phyloP scores from a whole-genome alignment of 176 grass and related monocot species.

The Zea mays region DNA sequence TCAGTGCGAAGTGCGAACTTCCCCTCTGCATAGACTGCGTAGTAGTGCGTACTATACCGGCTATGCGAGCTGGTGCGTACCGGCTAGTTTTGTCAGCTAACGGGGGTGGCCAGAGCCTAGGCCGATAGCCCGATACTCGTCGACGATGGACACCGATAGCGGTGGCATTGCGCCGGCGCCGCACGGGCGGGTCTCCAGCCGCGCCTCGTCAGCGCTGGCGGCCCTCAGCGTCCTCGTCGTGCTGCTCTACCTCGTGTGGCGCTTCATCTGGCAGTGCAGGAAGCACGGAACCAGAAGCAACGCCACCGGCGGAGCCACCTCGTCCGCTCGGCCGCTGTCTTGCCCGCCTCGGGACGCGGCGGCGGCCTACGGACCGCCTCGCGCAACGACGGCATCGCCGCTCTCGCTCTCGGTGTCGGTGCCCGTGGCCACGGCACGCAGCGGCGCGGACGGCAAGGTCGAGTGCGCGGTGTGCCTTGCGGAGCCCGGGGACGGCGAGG shows the following conservation, averaged over 20 bases:
- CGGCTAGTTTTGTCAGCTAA: background rate
- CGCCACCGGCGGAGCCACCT: background rate
- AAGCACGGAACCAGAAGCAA: background rate
- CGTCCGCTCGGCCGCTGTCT: background rate
- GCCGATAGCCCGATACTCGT: background rate
- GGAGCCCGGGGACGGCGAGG: slow-evolving; percentile 19
- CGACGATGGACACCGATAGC: slow-evolving; percentile 3
- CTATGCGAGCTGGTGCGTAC: background rate
- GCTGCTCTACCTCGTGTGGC: slow-evolving; percentile 31
- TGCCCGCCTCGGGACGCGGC: background rate
- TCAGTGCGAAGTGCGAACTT: too few relatives aligned
- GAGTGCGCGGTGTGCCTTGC: slow-evolving; percentile 59
- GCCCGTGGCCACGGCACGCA: background rate
- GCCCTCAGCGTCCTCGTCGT: slow-evolving; percentile 32
- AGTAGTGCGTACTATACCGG: too few relatives aligned
- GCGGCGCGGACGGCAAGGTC: slow-evolving; percentile 24
- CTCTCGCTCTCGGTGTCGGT: slow-evolving; percentile 32
- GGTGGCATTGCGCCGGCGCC: background rate
- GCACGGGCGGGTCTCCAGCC: background rate
- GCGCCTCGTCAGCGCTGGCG: slow-evolving; percentile 13
- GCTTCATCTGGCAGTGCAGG: slow-evolving; percentile 34
- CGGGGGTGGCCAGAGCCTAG: background rate
- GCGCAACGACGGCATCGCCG: background rate
- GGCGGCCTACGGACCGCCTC: background rate
- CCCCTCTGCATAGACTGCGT: background rate